Percentiles rank a stretch among this genome's conserved stretches.
Evolutionary conservation across 1,139 yeast species (phyloP).

Genomic region (Pichia sp.): DNA sequence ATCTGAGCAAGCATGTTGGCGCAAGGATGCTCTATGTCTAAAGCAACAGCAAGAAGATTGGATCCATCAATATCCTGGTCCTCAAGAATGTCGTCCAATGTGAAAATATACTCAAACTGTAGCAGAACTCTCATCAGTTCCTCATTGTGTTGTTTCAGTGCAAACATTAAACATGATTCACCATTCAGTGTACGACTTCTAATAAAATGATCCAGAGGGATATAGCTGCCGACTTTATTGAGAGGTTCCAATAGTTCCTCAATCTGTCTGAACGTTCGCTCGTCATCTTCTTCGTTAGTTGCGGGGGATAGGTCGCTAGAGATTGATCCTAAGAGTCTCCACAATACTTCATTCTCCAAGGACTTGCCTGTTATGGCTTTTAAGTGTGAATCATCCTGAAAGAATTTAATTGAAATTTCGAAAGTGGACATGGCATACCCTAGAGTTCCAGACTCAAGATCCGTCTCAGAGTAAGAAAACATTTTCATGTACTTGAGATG

Average conservation of each 20-base stretch:
- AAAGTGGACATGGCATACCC: slow-evolving; percentile 71
- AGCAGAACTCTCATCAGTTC: slow-evolving; percentile 42
- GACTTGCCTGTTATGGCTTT: slow-evolving; percentile 31
- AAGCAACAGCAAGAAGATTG: slow-evolving; percentile 54
- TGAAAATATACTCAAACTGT: slow-evolving; percentile 41
- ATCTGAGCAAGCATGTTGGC: slow-evolving; percentile 43
- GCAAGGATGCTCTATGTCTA: slow-evolving; percentile 46
- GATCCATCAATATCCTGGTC: slow-evolving; percentile 49
- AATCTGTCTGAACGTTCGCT: slow-evolving; percentile 11
- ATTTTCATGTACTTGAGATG: slow-evolving; percentile 60
- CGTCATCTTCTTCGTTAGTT: slow-evolving; percentile 17
- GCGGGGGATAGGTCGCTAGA: slow-evolving; percentile 16
- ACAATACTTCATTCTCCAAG: slow-evolving; percentile 41
- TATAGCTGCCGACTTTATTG: slow-evolving; percentile 23
- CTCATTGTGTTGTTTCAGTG: slow-evolving; percentile 38
- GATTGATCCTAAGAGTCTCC: slow-evolving; percentile 42
- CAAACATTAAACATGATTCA: slow-evolving; percentile 56
- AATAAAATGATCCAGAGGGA: slow-evolving; percentile 36
- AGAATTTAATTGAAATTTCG: slow-evolving; percentile 72
- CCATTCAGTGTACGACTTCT: slow-evolving; percentile 52
- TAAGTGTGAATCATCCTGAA: slow-evolving; percentile 38
- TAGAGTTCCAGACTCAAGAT: slow-evolving; percentile 7
- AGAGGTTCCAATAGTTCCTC: slow-evolving; percentile 12
- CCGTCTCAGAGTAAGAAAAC: slow-evolving; percentile 42
- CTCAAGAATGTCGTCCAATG: slow-evolving; percentile 59